Evolutionary conservation across 192 early-diverging fungal species (phyloP).

Genomic region (Coemansia nantahalensis): DNA sequence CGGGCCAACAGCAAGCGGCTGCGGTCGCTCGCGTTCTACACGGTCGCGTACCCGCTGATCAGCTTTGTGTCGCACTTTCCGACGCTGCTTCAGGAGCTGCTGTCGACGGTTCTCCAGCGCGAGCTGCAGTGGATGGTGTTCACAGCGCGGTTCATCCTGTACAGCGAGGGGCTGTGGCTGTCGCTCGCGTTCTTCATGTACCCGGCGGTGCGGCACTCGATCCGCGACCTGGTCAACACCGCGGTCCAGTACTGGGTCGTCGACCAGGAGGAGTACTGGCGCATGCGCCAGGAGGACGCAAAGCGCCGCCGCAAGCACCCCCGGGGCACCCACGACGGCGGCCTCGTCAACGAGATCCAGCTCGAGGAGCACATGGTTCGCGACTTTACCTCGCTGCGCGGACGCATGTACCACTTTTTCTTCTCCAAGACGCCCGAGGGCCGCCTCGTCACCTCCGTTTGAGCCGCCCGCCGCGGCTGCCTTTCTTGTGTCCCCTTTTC

Average conservation of each 20-base stretch:
- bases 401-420: constrained; percentile 39
- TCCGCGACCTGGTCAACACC: constrained; percentile 36
- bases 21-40: constrained; percentile 44
- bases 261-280: constrained; percentile 53
- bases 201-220: constrained; percentile 45
- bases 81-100: constrained; percentile 32
- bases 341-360: not conserved
- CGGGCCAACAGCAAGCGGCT: too few relatives aligned
- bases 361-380: constrained; percentile 24
- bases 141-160: constrained; percentile 11
- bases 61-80: constrained; percentile 47
- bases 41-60: constrained; percentile 42
- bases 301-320: not conserved
- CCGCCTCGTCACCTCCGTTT: not conserved
- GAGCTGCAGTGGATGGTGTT: constrained; percentile 19
- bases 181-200: constrained; percentile 41
- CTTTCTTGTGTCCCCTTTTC: too few relatives aligned
- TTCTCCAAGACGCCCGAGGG: constrained; percentile 37
- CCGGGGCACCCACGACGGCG: constrained; percentile 1
- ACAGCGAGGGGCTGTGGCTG: constrained; percentile 41
- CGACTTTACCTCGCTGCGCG: constrained; percentile 35
- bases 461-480: too few relatives aligned
- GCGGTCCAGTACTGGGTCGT: constrained; percentile 51
- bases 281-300: constrained; percentile 15
- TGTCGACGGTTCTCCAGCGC: constrained; percentile 22